phyloP scores from a whole-genome alignment of 1,284 basidiomycete genomes.

The Stygiomarasmius scandens region DNA sequence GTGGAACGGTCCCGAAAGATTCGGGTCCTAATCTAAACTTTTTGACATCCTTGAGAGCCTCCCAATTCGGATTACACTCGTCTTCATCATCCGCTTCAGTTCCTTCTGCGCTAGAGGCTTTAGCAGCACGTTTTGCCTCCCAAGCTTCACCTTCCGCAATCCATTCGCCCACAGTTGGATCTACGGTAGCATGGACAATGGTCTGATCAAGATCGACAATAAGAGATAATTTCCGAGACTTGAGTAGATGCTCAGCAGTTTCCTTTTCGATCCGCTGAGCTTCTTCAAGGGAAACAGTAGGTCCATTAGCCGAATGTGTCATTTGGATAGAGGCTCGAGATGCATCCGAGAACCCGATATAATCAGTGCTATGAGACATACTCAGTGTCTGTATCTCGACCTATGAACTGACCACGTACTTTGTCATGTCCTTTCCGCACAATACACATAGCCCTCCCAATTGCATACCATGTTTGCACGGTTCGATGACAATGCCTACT shows the following conservation, averaged over 20 bases:
- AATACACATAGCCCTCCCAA: conserved; percentile 90
- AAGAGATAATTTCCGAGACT: conserved; percentile 82
- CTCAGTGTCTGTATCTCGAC: conserved; percentile 13
- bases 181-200: conserved; percentile 97
- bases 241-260: conserved; percentile 77
- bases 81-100: conserved; percentile 51
- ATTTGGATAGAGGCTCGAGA: conserved; percentile 83
- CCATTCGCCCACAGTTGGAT: conserved; percentile 98
- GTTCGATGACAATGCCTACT: conserved; percentile 73
- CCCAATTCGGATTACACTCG: conserved; percentile 86
- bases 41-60: conserved; percentile 85
- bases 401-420: conserved; percentile 52
- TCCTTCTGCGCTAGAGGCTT: conserved; percentile 38
- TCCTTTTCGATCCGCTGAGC: conserved; percentile 87
- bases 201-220: conserved; percentile 99
- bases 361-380: conserved; percentile 67
- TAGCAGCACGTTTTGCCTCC: conserved; percentile 57
- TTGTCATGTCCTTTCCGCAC: conserved; percentile 93
- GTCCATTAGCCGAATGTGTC: conserved; percentile 81
- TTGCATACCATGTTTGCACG: conserved; percentile 94
- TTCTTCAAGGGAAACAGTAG: conserved; percentile 81
- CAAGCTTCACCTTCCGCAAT: conserved; percentile 81
- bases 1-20: conserved; percentile 57
- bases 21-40: conserved; percentile 87
- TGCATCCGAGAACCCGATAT: conserved; percentile 81